Base-by-base conservation (phyloP, 495 filamentous ascomycete species). In the Apodospora peruviana region DNA sequence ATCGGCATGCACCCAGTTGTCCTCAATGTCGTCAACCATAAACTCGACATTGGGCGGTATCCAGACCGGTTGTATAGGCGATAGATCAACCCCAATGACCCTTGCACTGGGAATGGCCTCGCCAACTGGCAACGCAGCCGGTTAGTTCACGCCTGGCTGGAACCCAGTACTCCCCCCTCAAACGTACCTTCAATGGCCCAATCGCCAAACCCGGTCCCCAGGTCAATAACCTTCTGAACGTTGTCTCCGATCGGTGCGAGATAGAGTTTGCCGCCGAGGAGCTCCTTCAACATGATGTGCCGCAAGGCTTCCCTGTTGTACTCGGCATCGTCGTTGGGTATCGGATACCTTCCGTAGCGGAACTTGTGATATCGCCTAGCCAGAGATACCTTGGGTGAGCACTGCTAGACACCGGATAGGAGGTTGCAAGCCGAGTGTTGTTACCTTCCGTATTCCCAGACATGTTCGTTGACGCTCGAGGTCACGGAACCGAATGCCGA, bases 121-220 rank as follows among this genome's bases (percentile, higher is more conserved):
- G 5, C 73, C 65, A 46, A 76, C 74, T 82, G 23, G 17, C 18
- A 12, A 64, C 24, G n/a, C 43, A 25, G 14, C 27, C 27, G 7
- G 23, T 24, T 16, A 22, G 7, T 5, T n/a, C 9, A 21, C 14
- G 40, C 19, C 22, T 14, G 10, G 23, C 24, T 19, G 11, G 3
- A 5, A n/a, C n/a, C 21, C 10, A 22, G 9, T 3, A 20, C 7
- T 24, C 2, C n/a, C 16, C 4, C 2, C 9, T n/a, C n/a, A 21
- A 34, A 57, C 77, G 61, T 69, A 73, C 82, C 71, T 55, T 84
- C 82, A 36, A 87, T 83, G 5, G 83, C 77, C 84, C 84, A 87
- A 47, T 66, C 57, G 12, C 71, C 73, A 45, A 70, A 73, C 4
- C 85, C 85, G 1, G 84, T 87, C 37, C 85, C 85, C 32, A 88